Percentiles rank a stretch among this genome's conserved stretches.
These are phyloP conservation scores for Hypoxylon sp. DNA, from an alignment of 2,329 filamentous ascomycete genomes.

Conservation along the genomic window DNA sequence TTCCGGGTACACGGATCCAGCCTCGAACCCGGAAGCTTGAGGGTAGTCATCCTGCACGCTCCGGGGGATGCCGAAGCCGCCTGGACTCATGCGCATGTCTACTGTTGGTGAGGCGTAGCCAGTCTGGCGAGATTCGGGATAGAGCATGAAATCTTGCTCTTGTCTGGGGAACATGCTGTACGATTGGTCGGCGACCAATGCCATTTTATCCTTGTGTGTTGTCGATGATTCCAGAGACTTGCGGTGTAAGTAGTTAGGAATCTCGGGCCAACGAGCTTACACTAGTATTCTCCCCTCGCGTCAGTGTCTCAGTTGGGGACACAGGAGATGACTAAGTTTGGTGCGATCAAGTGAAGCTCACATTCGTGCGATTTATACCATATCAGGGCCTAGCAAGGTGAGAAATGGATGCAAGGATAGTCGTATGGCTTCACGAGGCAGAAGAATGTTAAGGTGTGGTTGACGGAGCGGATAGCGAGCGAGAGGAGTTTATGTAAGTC, in stretches of 20 bases:
- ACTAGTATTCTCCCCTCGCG: constrained; percentile 30
- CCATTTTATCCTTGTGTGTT: constrained; percentile 45
- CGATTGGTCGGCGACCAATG: constrained; percentile 50
- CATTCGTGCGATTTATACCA: constrained; percentile 40
- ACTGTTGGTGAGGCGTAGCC: constrained; percentile 56
- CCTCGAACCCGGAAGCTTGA: constrained; percentile 63
- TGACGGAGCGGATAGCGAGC: constrained; percentile 14
- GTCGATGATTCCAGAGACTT: constrained; percentile 19
- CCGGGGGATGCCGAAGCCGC: constrained; percentile 61
- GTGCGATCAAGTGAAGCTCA: constrained; percentile 32
- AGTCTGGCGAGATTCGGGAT: constrained; percentile 51
- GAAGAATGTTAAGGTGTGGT: constrained; percentile 9
- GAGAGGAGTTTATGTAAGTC: constrained; percentile 34
- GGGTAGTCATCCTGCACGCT: constrained; percentile 58
- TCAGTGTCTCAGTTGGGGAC: constrained; percentile 43
- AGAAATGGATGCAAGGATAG: constrained; percentile 13
- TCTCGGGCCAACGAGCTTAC: constrained; percentile 24
- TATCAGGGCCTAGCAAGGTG: constrained; percentile 26
- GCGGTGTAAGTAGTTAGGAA: constrained; percentile 31
- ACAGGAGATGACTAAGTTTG: constrained; percentile 11
- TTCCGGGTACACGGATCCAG: constrained; percentile 64
- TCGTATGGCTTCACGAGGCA: constrained; percentile 2
- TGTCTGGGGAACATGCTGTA: constrained; percentile 54
- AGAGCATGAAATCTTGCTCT: constrained; percentile 55
- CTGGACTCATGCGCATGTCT: constrained; percentile 65